Evolutionary conservation across 768 basidiomycete genomes (phyloP).

Genomic region (Mycena vulgaris): DNA sequence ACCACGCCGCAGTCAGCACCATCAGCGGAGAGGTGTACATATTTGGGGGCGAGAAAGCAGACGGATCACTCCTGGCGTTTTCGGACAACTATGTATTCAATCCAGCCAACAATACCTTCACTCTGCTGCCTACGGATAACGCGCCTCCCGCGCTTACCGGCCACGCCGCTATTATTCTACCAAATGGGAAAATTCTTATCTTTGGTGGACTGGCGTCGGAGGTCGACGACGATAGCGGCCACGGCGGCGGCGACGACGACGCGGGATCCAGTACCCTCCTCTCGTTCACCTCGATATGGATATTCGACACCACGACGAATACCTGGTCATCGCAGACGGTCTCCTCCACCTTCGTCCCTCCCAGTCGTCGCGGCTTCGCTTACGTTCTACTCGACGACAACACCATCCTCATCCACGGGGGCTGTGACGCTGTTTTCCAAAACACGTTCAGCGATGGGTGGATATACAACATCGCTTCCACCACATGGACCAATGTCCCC

Average conservation of each 20-base stretch:
- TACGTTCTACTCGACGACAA: conserved; percentile 64
- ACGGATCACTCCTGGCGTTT: conserved; percentile 78
- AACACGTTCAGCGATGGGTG: conserved; percentile 76
- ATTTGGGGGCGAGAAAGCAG: conserved; percentile 86
- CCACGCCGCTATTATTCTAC: conserved; percentile 78
- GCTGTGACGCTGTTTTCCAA: conserved; percentile 72
- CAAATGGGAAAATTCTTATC: conserved; percentile 78
- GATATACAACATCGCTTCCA: conserved; percentile 74
- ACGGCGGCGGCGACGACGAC: too few relatives aligned
- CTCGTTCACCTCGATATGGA: conserved; percentile 73
- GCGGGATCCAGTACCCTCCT: conserved; percentile 62
- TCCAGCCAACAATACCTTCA: conserved; percentile 66
- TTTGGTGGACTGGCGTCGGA: conserved; percentile 81
- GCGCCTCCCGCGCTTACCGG: conserved; percentile 81
- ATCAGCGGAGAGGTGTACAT: conserved; percentile 72
- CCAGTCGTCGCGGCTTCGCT: conserved; percentile 76
- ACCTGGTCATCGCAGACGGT: conserved; percentile 67
- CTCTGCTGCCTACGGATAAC: conserved; percentile 64
- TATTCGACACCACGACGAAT: conserved; percentile 69
- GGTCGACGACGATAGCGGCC: too few relatives aligned
- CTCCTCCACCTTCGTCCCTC: conserved; percentile 59
- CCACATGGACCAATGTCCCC: conserved; percentile 71
- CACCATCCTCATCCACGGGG: conserved; percentile 84
- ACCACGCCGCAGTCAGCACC: conserved; percentile 73
- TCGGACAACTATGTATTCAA: conserved; percentile 77